Evolutionary conservation across 305 asterid genomes (phyloP).

Genomic region (Stenogyne calaminthoides): DNA sequence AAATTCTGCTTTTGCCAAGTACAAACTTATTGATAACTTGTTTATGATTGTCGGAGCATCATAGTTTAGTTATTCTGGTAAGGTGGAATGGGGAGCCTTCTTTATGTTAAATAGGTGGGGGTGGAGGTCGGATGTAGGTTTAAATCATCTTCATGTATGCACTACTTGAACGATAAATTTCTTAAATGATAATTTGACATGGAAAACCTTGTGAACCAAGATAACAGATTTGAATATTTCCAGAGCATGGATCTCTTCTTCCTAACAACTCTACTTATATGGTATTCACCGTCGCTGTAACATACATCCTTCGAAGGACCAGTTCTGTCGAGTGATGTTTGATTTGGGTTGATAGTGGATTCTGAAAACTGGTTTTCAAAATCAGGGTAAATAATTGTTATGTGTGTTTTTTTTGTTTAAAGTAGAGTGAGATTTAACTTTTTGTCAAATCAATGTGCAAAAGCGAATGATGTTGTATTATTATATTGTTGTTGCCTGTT

Average conservation of each 20-base stretch:
- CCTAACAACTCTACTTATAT: background rate
- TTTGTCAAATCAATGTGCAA: no score
- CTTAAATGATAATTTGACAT: background rate
- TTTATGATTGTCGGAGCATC: slow-evolving; percentile 6
- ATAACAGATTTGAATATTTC: background rate
- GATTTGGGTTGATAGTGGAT: no score
- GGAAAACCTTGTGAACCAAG: slow-evolving; percentile 1
- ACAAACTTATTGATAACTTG: background rate
- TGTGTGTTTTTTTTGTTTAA: no score
- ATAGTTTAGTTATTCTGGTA: background rate
- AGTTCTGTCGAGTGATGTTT: background rate
- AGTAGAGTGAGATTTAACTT: no score
- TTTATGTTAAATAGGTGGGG: background rate
- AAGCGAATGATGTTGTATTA: no score
- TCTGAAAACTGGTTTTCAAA: no score
- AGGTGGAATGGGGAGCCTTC: background rate
- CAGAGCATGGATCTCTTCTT: slow-evolving; percentile 9
- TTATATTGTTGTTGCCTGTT: no score
- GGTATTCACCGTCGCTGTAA: background rate
- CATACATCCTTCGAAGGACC: background rate
- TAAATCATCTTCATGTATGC: slow-evolving; percentile 3
- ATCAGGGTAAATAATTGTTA: no score
- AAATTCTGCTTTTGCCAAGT: background rate
- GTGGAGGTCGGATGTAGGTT: background rate
- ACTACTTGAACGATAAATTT: slow-evolving; percentile 7